Evolutionary conservation across 148 eudicot species (phyloP).

Genomic region (Silene latifolia): DNA sequence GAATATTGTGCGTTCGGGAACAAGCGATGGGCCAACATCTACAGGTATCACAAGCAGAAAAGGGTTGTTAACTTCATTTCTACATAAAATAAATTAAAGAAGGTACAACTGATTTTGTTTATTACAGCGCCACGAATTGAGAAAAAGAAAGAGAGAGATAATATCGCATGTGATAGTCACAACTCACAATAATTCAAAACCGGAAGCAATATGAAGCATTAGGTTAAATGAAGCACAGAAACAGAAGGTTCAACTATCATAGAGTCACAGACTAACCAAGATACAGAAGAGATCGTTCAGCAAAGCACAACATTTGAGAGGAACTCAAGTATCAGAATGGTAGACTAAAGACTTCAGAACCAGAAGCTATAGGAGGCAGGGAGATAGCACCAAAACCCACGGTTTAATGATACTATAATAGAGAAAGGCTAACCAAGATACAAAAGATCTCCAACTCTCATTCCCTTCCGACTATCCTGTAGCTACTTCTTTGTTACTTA

Average conservation of each 20-base stretch:
- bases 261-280: background rate
- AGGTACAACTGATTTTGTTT: background rate
- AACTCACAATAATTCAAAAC: background rate
- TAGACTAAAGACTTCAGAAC: too few species aligned
- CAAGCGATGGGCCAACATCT: constrained; percentile 96
- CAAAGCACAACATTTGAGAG: too few species aligned
- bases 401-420: too few species aligned
- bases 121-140: too few species aligned
- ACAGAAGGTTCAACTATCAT: background rate
- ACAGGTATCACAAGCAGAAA: background rate
- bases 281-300: background rate
- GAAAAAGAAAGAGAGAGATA: background rate
- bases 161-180: background rate
- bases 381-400: too few species aligned
- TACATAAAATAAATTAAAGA: background rate
- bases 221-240: background rate
- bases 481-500: too few species aligned
- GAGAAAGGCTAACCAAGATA: too few species aligned
- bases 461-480: too few species aligned
- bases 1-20: constrained; percentile 78
- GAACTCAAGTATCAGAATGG: too few species aligned
- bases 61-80: background rate
- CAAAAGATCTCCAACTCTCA: too few species aligned
- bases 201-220: too few species aligned
- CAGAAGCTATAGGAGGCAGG: too few species aligned